phyloP scores from a whole-genome alignment of 441 rosid genomes.

The Syzygium syzygioides region DNA sequence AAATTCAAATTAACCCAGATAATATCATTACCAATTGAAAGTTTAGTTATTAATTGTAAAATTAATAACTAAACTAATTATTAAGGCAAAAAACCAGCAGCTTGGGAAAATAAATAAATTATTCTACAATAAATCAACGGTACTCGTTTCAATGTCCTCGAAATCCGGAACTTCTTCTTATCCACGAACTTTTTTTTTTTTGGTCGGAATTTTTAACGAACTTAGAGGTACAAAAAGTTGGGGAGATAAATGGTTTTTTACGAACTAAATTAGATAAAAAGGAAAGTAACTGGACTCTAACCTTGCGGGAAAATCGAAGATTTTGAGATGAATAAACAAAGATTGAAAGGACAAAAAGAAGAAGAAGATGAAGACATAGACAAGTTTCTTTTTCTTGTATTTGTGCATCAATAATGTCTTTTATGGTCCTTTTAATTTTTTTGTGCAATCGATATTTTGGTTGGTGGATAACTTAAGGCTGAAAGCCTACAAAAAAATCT shows the following conservation, averaged over 20 bases:
- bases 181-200: neutral
- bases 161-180: neutral
- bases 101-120: neutral
- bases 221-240: neutral
- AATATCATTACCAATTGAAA: too few relatives aligned
- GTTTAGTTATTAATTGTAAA: too few relatives aligned
- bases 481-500: neutral
- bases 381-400: neutral
- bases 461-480: neutral
- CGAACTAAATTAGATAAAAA: neutral
- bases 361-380: neutral
- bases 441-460: neutral
- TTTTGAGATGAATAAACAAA: neutral
- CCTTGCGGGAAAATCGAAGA: neutral
- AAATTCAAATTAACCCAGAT: too few relatives aligned
- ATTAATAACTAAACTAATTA: neutral
- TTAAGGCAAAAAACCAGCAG: neutral
- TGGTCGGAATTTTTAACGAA: too few relatives aligned
- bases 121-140: neutral
- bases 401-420: neutral
- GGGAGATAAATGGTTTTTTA: neutral
- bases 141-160: neutral
- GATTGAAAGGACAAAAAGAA: neutral
- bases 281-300: neutral
- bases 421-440: too few relatives aligned